phyloP scores from a whole-genome alignment of 345 rosid species.

The Geranium rotundifolium region DNA sequence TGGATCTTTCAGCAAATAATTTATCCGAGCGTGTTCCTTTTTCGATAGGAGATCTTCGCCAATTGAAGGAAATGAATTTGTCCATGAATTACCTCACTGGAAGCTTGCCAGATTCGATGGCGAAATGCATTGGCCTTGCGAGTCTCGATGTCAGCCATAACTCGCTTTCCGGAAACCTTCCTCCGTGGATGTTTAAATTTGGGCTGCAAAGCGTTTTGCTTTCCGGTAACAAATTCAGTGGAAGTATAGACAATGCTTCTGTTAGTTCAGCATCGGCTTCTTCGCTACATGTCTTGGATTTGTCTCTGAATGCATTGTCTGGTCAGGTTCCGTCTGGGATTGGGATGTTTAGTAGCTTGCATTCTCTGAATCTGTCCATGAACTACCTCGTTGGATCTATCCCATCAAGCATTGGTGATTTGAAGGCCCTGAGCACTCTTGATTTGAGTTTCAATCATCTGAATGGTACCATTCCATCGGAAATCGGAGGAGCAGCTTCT shows the following conservation, averaged over 20 bases:
- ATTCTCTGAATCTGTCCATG: constrained; percentile 54
- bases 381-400: constrained; percentile 54
- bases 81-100: constrained; percentile 55
- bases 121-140: constrained; percentile 42
- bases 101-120: constrained; percentile 46
- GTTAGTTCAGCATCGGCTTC: constrained; percentile 12
- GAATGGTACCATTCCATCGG: constrained; percentile 62
- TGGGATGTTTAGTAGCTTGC: constrained; percentile 41
- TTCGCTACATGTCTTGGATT: constrained; percentile 44
- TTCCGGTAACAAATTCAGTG: constrained; percentile 24
- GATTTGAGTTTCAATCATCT: constrained; percentile 64
- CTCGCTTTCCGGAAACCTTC: constrained; percentile 48
- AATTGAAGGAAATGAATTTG: constrained; percentile 51
- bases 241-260: constrained; percentile 15
- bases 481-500: constrained; percentile 53
- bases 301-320: constrained; percentile 60
- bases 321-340: constrained; percentile 51
- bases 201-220: constrained; percentile 21
- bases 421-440: constrained; percentile 33
- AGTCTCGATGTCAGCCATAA: constrained; percentile 69
- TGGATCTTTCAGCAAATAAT: constrained; percentile 72
- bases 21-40: constrained; percentile 46
- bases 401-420: constrained; percentile 44
- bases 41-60: constrained; percentile 53
- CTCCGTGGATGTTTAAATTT: constrained; percentile 40